Conservation (phyloP, 257 asterid genomes). For the Linderniella brevidens region DNA sequence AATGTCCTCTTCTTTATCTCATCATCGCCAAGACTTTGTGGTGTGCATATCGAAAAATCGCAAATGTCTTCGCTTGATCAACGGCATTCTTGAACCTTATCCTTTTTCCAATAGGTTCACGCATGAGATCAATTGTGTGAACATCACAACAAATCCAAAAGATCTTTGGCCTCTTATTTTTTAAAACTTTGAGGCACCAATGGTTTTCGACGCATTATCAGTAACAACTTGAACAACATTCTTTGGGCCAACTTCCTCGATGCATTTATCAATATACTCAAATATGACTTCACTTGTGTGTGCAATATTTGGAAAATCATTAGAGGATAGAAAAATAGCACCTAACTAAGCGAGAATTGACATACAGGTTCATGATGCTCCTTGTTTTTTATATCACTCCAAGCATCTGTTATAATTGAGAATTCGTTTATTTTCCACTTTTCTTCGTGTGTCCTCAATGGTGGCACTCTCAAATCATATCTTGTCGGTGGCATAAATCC, state of each 20-base stretch:
- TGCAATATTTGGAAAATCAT: background rate
- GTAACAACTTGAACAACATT: slow-evolving; percentile 8
- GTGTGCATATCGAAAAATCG: background rate
- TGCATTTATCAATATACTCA: slow-evolving; percentile 4
- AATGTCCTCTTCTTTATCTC: background rate
- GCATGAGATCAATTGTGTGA: slow-evolving; percentile 1
- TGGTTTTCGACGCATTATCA: slow-evolving; percentile 6
- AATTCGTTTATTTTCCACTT: slow-evolving; percentile 7
- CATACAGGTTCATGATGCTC: slow-evolving; percentile 6
- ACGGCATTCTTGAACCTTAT: background rate
- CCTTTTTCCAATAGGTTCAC: background rate
- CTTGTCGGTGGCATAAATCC: background rate
- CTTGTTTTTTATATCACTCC: background rate
- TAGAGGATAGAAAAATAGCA: slow-evolving; percentile 3
- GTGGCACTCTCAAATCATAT: background rate
- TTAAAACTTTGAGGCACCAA: background rate
- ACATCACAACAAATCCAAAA: slow-evolving; percentile 2
- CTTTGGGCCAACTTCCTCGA: background rate
- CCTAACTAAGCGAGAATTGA: slow-evolving; percentile 1
- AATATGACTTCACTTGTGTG: background rate
- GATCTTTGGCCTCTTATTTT: background rate
- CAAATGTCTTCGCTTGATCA: background rate
- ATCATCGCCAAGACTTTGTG: background rate
- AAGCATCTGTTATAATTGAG: slow-evolving; percentile 10
- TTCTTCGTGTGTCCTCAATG: slow-evolving; percentile 1